Evolutionary conservation across 2,329 filamentous ascomycete species (phyloP), one percentile per base, ranked within the genome.

Genomic region (Aotearoamyces nothofagi): DNA sequence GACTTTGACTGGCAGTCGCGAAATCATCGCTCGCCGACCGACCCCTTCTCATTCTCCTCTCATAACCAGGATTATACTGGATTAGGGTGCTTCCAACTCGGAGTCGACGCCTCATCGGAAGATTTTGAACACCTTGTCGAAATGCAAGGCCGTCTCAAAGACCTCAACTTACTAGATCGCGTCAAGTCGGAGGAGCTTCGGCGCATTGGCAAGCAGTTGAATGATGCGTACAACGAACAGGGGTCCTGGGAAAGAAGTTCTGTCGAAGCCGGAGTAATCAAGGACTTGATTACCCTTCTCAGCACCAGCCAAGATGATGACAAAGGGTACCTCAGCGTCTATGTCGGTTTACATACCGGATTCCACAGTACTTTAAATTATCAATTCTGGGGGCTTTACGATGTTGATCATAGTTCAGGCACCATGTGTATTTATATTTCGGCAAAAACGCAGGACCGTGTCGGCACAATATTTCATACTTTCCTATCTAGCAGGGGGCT

Each of bases 401-500:
- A 31, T 29, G 38, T 38, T 4, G 40, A 39, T 12, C 23, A 33
- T 10, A 28, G 30, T 17, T 11, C 27, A n/a, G 29, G 19, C 9
- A 15, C 34, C 12, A 33, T 53, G 11, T n/a, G n/a, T n/a, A 46
- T 55, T n/a, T 55, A 48, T 33, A 40, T 56, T 16, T 56, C 53
- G 2, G 41, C 46, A 7, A 50, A 49, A 13, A 41, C 43, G 5
- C 46, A 48, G 1, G 47, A 47, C 26, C 43, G 53, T 17, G 29
- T 43, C 5, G 34, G 36, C 14, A 50, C 50, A 2, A 37, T 54
- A 17, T 33, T 56, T 8, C 53, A 56, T 32, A 49, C 51, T 4
- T 56, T 50, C 45, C 38, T 56, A 9, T 53, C 53, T 4, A 53
- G 55, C 30, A 43, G 49, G 24, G 49, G 49, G 2, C 40, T 51